Evolutionary conservation across 148 eudicot species (phyloP).

Genomic region (Vaccinium myrtillus): DNA sequence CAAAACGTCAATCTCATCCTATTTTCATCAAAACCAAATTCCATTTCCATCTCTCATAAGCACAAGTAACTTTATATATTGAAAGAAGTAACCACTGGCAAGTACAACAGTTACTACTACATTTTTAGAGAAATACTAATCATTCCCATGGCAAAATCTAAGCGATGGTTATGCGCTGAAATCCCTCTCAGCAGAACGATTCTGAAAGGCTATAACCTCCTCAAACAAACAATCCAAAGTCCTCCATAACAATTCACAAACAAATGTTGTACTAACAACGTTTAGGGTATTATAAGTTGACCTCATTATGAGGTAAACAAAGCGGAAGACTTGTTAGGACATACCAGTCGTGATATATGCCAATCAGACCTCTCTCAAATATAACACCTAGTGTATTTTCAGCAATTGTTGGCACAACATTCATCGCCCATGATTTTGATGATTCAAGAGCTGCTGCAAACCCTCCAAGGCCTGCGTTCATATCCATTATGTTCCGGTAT

Average conservation of each 20-base stretch:
- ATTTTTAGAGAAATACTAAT: not conserved
- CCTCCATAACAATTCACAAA: not conserved
- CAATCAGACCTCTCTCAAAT: constrained; percentile 43
- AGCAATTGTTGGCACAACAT: constrained; percentile 45
- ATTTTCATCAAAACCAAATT: not conserved
- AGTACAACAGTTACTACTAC: not conserved
- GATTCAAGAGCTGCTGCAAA: constrained; percentile 40
- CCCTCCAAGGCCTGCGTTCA: constrained; percentile 46
- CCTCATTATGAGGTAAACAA: not conserved
- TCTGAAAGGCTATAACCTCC: not conserved
- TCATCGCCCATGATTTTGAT: constrained; percentile 44
- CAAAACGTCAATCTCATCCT: not conserved
- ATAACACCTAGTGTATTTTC: constrained; percentile 36
- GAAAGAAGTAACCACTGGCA: not conserved
- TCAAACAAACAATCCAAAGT: not conserved
- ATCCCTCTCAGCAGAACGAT: not conserved
- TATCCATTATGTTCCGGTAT: constrained; percentile 42
- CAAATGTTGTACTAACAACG: too few relatives aligned
- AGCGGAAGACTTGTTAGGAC: not conserved
- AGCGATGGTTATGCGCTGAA: not conserved
- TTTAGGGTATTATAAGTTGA: not conserved
- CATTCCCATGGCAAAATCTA: not conserved
- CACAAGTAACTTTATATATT: not conserved
- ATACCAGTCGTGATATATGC: constrained; percentile 50
- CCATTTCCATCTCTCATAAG: not conserved